Evolutionary conservation across 1,139 yeast genomes (phyloP), one percentile per base, ranked within the genome.

Genomic region (Candida sp.): DNA sequence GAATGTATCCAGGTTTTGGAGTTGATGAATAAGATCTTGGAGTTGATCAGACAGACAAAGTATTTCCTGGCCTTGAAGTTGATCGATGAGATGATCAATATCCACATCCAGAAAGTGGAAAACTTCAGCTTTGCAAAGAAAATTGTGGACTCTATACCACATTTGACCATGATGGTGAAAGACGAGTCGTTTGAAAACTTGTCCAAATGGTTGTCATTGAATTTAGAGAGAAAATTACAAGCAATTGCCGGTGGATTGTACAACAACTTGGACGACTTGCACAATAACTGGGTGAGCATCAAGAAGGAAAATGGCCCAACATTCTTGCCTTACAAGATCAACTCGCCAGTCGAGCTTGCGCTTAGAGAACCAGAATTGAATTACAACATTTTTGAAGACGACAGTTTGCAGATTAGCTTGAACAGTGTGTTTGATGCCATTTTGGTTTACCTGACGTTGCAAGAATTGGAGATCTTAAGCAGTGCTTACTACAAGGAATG

Each of bases 31-130:
- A 88, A 86, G 62, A 90, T 92, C 49, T 92, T 91, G 64, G 96
- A 90, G 47, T 74, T 92, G 63, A 88, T 92, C 56, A 83, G 84
- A 54, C 84, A 81, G 56, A 84, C 86, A 60, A 87, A 88, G 58
- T 90, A 90, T 61, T 94, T 91, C 68, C 89, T 89, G 54, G 98
- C 98, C 0, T 80, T 94, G 59, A 91, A 91, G 64, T 83, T 90
- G 57, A 73, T 92, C 51, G 94, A 91, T 54, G 96, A 88, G 61
- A 73, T 94, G 58, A 70, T 77, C 1, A 83, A 80, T 51, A 75
- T 88, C 42, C 92, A 89, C 58, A 72, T 89, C 47, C 85, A 86
- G 40, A 86, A 88, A 52, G 86, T 88, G 25, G 85, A 88, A 49
- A 83, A 84, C 52, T 90, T 89, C 63, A 88, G 88, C 39, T 91